phyloP scores from a whole-genome alignment of 176 grass and related monocot genomes.

The Musa beccarii region DNA sequence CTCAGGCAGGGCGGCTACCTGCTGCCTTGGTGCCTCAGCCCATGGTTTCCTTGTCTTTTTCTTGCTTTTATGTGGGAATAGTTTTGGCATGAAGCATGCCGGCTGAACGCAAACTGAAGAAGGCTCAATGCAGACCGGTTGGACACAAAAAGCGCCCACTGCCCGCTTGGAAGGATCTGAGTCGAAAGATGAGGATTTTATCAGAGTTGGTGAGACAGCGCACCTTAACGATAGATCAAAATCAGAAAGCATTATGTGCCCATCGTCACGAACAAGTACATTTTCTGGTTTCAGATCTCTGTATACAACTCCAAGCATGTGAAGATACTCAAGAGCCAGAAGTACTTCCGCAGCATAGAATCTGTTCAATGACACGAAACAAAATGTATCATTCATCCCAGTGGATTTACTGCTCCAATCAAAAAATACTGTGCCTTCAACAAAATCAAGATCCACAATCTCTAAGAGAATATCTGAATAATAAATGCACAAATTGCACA shows the following conservation, averaged over 20 bases:
- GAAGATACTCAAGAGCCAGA: slow-evolving; percentile 78
- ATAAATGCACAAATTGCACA: too few relatives aligned
- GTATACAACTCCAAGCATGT: slow-evolving; percentile 93
- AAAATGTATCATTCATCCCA: too few relatives aligned
- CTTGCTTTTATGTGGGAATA: slow-evolving; percentile 68
- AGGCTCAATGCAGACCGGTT: slow-evolving; percentile 79
- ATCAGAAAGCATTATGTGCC: slow-evolving; percentile 97
- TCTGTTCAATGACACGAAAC: slow-evolving; percentile 23
- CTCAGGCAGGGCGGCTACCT: slow-evolving; percentile 44
- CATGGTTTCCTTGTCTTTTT: slow-evolving; percentile 57
- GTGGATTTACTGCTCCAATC: background rate
- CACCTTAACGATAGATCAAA: slow-evolving; percentile 90
- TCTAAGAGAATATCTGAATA: too few relatives aligned
- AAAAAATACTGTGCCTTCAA: background rate
- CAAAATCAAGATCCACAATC: too few relatives aligned
- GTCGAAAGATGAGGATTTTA: slow-evolving; percentile 51
- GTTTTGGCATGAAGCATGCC: slow-evolving; percentile 58
- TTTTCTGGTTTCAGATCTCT: slow-evolving; percentile 94
- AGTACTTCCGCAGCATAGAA: slow-evolving; percentile 97
- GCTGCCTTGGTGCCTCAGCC: slow-evolving; percentile 33
- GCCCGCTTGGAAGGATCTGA: slow-evolving; percentile 38
- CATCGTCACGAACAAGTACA: slow-evolving; percentile 83
- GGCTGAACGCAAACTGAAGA: slow-evolving; percentile 78
- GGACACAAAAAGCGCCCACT: slow-evolving; percentile 64
- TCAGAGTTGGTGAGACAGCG: slow-evolving; percentile 68